These are phyloP conservation scores for Taphrina pruni DNA, from an alignment of 1,139 yeast genomes.

Conservation along the genomic window DNA sequence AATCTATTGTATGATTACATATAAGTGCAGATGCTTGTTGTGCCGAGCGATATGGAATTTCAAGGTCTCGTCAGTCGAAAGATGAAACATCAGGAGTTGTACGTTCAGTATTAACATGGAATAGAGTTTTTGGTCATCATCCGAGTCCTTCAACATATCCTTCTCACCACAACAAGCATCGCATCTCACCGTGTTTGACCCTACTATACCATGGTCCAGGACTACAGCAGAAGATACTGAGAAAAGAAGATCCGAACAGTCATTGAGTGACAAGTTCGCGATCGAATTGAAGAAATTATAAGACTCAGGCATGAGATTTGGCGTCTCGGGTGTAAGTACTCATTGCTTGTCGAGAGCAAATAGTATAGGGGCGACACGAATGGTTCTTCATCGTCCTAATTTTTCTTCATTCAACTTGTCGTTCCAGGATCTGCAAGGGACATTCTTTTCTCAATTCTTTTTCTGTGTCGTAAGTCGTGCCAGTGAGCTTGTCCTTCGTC, in stretches of 20 bases:
- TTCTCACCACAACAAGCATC: not conserved
- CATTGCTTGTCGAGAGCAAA: conserved; percentile 33
- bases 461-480: not conserved
- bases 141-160: conserved; percentile 5
- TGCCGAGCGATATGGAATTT: not conserved
- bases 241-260: conserved; percentile 12
- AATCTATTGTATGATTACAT: not conserved
- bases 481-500: no score
- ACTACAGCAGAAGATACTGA: not conserved
- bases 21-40: not conserved
- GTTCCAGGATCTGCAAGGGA: not conserved
- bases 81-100: conserved; percentile 32
- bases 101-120: conserved; percentile 38
- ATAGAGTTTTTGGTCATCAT: conserved; percentile 37
- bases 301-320: conserved; percentile 35
- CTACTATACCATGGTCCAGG: not conserved
- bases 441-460: not conserved
- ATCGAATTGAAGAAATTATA: not conserved
- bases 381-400: conserved; percentile 20
- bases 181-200: no score
- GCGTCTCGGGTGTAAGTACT: conserved; percentile 40
- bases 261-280: not conserved
- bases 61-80: conserved; percentile 29
- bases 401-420: not conserved
- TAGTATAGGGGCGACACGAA: conserved; percentile 39